These are phyloP conservation scores for Arthrobotrys sphaeroides DNA, from an alignment of 2,329 filamentous ascomycete genomes.

Conservation along the genomic window DNA sequence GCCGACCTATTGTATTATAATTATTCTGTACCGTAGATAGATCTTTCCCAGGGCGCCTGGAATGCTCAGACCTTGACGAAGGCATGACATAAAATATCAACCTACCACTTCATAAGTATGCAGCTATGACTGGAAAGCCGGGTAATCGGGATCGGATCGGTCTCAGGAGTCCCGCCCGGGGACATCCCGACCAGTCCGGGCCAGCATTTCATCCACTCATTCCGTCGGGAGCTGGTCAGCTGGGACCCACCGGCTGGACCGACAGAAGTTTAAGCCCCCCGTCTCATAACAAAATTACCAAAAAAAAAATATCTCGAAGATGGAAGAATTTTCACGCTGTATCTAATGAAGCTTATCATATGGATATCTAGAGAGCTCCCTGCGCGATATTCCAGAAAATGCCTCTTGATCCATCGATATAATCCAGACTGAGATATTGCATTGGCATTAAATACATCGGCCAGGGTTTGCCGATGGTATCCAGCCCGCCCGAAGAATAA, in stretches of 20 bases:
- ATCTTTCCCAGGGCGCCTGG: not conserved
- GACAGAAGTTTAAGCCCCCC: not conserved
- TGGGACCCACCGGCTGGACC: constrained; percentile 15
- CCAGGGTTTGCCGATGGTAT: constrained; percentile 45
- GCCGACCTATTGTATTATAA: not conserved
- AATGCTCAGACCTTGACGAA: too few species aligned
- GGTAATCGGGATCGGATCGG: constrained; percentile 44
- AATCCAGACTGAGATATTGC: not conserved
- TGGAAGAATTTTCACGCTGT: not conserved
- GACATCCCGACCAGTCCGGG: constrained; percentile 47
- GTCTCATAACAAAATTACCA: too few species aligned
- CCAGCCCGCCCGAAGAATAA: constrained; percentile 29
- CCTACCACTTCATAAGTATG: not conserved
- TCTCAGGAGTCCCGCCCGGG: constrained; percentile 20
- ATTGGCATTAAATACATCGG: not conserved
- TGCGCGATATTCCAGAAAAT: constrained; percentile 48
- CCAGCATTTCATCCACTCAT: constrained; percentile 29
- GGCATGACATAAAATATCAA: too few species aligned
- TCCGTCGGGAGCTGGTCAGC: constrained; percentile 14
- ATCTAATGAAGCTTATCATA: too few species aligned
- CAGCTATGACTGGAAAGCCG: not conserved
- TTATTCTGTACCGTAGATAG: not conserved
- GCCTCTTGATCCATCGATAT: not conserved
- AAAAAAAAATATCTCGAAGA: constrained; percentile 8
- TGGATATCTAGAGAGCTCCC: not conserved